These are phyloP conservation scores for Cordyceps tenuipes DNA, from an alignment of 2,329 filamentous ascomycete species.

Conservation along the genomic window DNA sequence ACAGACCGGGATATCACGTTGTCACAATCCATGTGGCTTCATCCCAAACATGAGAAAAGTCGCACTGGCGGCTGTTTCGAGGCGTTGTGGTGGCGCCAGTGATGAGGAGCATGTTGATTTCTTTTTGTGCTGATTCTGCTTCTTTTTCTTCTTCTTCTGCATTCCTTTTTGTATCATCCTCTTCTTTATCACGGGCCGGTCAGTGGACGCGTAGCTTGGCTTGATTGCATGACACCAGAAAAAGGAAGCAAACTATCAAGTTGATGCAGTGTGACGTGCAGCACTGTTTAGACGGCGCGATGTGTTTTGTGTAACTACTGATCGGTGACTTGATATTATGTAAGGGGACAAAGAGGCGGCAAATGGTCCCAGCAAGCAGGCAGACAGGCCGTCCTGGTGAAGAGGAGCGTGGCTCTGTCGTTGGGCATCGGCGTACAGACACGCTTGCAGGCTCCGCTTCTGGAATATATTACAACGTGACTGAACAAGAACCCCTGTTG, in stretches of 20 bases:
- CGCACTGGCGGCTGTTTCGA: neutral
- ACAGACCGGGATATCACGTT: neutral
- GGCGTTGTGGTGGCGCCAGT: neutral
- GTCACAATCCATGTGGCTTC: neutral
- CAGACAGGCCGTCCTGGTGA: neutral
- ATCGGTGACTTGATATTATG: neutral
- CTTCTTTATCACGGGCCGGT: neutral
- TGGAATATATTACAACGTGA: neutral
- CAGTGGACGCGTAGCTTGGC: neutral
- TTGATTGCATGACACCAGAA: neutral
- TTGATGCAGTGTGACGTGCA: neutral
- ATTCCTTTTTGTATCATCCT: neutral
- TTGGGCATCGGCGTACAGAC: neutral
- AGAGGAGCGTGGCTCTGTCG: neutral
- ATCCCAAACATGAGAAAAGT: neutral
- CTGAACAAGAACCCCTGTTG: neutral
- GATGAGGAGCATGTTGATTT: neutral
- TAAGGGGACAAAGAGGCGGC: neutral
- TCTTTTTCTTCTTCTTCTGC: neutral
- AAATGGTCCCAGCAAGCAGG: neutral
- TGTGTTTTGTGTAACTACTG: neutral
- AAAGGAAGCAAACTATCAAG: conserved; percentile 6
- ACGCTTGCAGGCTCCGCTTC: neutral
- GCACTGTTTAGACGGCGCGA: neutral
- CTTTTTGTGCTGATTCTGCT: neutral